Evolutionary conservation across 2,329 filamentous ascomycete species (phyloP), one percentile per base, ranked within the genome.

Genomic region (Pleurostoma richardsiae): DNA sequence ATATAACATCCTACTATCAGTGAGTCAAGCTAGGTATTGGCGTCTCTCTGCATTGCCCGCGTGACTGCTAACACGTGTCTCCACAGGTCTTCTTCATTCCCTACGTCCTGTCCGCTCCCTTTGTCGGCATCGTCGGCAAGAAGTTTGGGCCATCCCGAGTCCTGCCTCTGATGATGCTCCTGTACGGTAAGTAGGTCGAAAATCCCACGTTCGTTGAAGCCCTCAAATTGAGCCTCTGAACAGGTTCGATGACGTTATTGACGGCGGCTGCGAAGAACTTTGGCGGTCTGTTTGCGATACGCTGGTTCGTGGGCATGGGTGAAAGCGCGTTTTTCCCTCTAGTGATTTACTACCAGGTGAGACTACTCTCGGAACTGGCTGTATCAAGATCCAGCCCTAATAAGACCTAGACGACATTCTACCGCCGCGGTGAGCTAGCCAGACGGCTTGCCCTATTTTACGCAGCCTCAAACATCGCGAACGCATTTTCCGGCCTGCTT

Each of bases 121-220:
- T 67, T 6, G 52, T 70, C 1, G 66, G 67, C 40, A 83, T 90
- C 64, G 61, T 86, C 8, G 85, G 84, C 50, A 90, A 90, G 68
- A 83, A 80, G 52, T 87, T 77, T 57, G 85, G 85, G 0, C 81
- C 86, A 0, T 76, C 79, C 43, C 70, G 76, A 33, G 82, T 87
- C 4, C 67, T 90, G n/a, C 83, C 85, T 1, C 62, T 82, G 42
- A 76, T 88, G 71, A 90, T 90, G 86, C 76, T 86, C 56, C 70
- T 63, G 40, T 90, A 88, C 56, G 46, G 10, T 49, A 28, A 42
- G n/a, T 27, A 42, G n/a, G 36, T 26, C 10, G 19, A 19, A 19
- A 19, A 19, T 19, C 19, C 19, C 19, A 19, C 19, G 19, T 19
- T 19, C 19, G 19, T 19, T 19, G 19, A 19, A 19, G 19, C 19